These are phyloP conservation scores for Cronartium quercuum DNA, from an alignment of 1,284 basidiomycete species.

Conservation along the genomic window DNA sequence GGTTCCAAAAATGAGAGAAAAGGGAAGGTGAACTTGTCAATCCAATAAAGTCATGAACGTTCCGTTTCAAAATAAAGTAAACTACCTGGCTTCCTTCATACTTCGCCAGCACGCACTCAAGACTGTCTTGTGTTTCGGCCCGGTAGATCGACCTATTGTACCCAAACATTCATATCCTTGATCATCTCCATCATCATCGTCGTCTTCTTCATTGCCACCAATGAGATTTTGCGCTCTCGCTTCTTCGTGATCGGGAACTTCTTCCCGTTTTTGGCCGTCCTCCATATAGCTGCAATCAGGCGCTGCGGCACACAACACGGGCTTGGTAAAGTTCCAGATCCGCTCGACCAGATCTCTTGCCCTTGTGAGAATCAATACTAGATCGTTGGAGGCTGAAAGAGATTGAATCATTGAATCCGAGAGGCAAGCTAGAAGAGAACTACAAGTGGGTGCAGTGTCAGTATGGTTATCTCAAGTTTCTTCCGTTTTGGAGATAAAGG, in stretches of 20 bases:
- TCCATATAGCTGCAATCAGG: background rate
- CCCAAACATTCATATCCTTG: no score
- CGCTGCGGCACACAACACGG: constrained; percentile 15
- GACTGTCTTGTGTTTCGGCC: constrained; percentile 12
- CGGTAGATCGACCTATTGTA: background rate
- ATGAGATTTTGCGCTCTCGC: constrained; percentile 18
- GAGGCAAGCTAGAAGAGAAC: constrained; percentile 20
- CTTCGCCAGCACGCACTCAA: constrained; percentile 33
- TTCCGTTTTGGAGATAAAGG: background rate
- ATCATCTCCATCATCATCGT: constrained; percentile 2
- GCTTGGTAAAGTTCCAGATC: constrained; percentile 15
- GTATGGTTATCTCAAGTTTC: background rate
- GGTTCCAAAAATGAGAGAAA: background rate
- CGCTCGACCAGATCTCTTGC: constrained; percentile 7
- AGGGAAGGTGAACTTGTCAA: background rate
- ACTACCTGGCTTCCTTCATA: constrained; percentile 39
- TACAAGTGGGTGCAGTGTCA: background rate
- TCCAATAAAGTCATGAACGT: background rate
- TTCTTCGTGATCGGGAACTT: constrained; percentile 30
- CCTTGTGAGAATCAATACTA: constrained; percentile 8
- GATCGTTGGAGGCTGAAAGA: constrained; percentile 11
- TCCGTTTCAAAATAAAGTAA: no score
- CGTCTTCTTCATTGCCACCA: background rate
- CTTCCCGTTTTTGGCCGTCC: background rate
- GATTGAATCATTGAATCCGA: constrained; percentile 24